Conservation (phyloP, 2,329 filamentous ascomycete genomes). For the Colletotrichum abscissum region DNA sequence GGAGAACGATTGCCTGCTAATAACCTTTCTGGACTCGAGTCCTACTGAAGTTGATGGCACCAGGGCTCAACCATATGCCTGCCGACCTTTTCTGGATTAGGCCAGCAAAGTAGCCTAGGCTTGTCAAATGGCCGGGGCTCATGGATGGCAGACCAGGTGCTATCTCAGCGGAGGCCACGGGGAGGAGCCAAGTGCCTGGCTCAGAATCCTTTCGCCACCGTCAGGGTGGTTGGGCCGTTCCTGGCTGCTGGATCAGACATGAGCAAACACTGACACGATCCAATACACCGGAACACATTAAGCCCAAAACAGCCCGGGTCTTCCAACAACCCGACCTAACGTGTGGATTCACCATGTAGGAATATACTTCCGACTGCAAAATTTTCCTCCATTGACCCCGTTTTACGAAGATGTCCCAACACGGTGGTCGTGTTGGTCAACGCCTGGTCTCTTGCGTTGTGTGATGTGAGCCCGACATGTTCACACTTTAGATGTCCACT, state of each 20-base stretch:
- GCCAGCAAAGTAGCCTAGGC: slow-evolving; percentile 20
- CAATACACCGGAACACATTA: slow-evolving; percentile 34
- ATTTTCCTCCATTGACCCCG: slow-evolving; percentile 11
- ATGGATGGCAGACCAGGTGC: slow-evolving; percentile 21
- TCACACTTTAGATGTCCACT: neutral
- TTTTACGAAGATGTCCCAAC: neutral
- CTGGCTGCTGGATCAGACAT: slow-evolving; percentile 27
- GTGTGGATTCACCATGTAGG: slow-evolving; percentile 6
- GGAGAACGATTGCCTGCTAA: slow-evolving; percentile 34
- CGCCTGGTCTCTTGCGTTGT: neutral
- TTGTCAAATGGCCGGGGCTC: slow-evolving; percentile 25
- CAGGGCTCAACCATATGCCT: slow-evolving; percentile 25
- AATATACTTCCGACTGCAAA: slow-evolving; percentile 10
- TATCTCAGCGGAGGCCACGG: slow-evolving; percentile 28
- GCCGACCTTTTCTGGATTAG: slow-evolving; percentile 26
- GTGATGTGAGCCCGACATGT: slow-evolving; percentile 1
- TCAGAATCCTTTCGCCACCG: slow-evolving; percentile 33
- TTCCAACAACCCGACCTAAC: slow-evolving; percentile 16
- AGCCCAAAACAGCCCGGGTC: slow-evolving; percentile 30
- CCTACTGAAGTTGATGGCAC: slow-evolving; percentile 18
- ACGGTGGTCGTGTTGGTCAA: neutral
- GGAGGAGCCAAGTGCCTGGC: slow-evolving; percentile 35
- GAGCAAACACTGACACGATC: slow-evolving; percentile 31
- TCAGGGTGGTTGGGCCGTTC: slow-evolving; percentile 35
- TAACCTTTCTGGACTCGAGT: slow-evolving; percentile 27